Conservation (phyloP, 2,329 filamentous ascomycete species). For the Alternaria gaisen region DNA sequence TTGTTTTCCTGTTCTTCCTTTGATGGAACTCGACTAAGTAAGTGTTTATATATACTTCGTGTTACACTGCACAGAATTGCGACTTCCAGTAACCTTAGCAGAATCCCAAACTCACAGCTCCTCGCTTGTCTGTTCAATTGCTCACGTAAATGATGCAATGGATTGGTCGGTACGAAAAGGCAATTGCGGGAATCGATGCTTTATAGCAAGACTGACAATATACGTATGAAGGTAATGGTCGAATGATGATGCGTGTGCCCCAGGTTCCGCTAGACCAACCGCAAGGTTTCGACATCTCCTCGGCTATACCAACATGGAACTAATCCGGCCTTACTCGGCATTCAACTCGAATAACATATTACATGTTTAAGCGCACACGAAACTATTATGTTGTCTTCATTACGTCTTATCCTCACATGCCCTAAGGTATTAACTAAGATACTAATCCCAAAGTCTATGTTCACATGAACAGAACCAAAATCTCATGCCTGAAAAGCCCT, state of each 20-base stretch:
- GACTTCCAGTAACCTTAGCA: neutral
- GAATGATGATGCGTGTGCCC: neutral
- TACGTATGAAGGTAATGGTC: neutral
- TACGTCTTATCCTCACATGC: neutral
- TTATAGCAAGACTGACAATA: neutral
- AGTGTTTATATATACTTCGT: neutral
- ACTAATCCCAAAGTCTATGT: constrained; percentile 8
- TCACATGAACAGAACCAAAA: constrained; percentile 1
- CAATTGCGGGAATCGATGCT: neutral
- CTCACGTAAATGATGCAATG: neutral
- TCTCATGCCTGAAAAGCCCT: neutral
- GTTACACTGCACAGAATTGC: neutral
- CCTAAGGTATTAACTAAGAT: neutral
- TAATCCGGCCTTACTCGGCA: neutral
- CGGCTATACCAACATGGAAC: neutral
- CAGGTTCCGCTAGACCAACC: neutral
- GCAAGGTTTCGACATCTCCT: neutral
- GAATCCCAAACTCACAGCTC: neutral
- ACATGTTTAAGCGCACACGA: neutral
- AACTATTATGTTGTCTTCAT: constrained; percentile 1
- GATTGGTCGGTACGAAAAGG: neutral
- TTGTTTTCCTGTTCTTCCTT: neutral
- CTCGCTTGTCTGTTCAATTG: neutral
- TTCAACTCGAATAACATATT: neutral
- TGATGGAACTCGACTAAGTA: neutral